Base-by-base conservation (phyloP, 305 asterid genomes). In the Nicotiana rustica region DNA sequence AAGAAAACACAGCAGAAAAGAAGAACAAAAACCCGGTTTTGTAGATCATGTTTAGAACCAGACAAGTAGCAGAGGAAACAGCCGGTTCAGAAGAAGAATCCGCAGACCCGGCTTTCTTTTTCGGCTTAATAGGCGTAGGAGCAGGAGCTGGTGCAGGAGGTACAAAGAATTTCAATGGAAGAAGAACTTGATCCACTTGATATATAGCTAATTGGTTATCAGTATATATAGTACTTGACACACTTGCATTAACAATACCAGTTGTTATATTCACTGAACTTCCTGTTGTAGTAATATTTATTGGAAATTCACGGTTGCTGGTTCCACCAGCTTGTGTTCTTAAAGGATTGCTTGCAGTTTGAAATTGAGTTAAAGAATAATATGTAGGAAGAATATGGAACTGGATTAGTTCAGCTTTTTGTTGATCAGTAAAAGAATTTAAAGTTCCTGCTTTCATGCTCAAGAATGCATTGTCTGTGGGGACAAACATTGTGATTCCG, bases 401-500 rank as follows among this genome's bases (percentile, higher is more conserved):
- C 76, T 92, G 94, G 7, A 92, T 83, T 13, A 93, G 85, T 36
- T 92, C 85, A 8, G 87, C 83, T 79, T 93, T 88, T 82, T 92
- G 93, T 75, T 90, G 81, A 77, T 85, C 91, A 0, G 81, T 83
- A 66, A 90, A 87, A 15, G 93, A 79, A 86, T 93, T 93, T 15
- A 93, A 85, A 2, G 86, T 86, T 62, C 91, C 92, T 4, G 89
- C 19, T 71, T 86, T 90, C 80, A 92, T 92, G 67, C 25, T 86
- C 13, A 87, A 38, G 84, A 93, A 93, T 21, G 97, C 87, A 81
- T 62, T 56, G 18, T 92, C 96, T 0, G 92, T 77, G 0, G 97
- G 93, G 25, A 92, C 95, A 41, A 92, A 88, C 6, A 93, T 49
- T 0, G 95, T 92, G 65, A 92, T 81, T 4, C 97, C 96, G 29